These are phyloP conservation scores for Cryptococcus sp. DNA, from an alignment of 1,284 basidiomycete genomes.

Conservation along the genomic window DNA sequence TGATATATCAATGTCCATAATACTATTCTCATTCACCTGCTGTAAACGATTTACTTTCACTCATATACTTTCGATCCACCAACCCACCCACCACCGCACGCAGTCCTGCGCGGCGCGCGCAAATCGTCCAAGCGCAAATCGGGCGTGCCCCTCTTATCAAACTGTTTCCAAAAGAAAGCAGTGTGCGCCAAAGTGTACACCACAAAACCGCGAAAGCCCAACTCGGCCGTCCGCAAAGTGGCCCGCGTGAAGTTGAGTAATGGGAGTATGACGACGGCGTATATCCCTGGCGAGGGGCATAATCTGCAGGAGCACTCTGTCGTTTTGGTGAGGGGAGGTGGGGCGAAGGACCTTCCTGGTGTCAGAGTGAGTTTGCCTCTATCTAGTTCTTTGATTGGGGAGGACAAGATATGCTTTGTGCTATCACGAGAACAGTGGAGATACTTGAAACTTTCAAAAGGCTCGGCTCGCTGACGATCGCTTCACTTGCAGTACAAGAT, in stretches of 20 bases:
- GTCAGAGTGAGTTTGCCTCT: constrained; percentile 66
- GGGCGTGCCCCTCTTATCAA: constrained; percentile 75
- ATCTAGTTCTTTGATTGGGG: constrained; percentile 1
- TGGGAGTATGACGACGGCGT: constrained; percentile 87
- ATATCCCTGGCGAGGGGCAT: constrained; percentile 97
- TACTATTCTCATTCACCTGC: neutral
- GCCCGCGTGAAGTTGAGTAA: constrained; percentile 90
- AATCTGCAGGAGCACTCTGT: constrained; percentile 98
- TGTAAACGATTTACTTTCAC: neutral
- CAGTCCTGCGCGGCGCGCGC: constrained; percentile 55
- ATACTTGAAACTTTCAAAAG: too few species aligned
- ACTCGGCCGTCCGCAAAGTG: constrained; percentile 97
- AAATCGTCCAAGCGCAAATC: constrained; percentile 58
- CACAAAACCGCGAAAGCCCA: constrained; percentile 94
- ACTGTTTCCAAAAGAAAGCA: constrained; percentile 82
- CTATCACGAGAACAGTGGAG: too few species aligned
- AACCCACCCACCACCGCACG: constrained; percentile 1
- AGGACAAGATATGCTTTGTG: too few species aligned
- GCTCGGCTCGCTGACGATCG: neutral
- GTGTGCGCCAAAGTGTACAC: constrained; percentile 83
- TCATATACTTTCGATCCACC: neutral
- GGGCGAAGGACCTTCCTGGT: constrained; percentile 96
- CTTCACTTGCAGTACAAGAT: constrained; percentile 78
- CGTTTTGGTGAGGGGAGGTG: constrained; percentile 88
- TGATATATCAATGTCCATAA: neutral